Evolutionary conservation across 768 basidiomycete genomes (phyloP), one percentile per base, ranked within the genome.

Genomic region (Dentipellis fragilis): DNA sequence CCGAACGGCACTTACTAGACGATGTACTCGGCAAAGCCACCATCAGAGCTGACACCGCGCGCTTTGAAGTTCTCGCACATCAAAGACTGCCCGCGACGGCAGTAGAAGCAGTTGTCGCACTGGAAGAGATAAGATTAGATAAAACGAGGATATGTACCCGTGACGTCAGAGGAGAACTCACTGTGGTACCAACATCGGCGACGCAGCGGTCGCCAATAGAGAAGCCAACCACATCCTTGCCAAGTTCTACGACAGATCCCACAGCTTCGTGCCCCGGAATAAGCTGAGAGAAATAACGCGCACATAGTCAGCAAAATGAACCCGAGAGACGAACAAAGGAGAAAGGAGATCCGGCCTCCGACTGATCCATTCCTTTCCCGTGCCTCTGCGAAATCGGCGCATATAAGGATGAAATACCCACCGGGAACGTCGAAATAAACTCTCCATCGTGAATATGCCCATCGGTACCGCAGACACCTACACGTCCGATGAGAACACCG

Each of bases 21-120:
- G 62, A 92, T 80, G 71, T 92, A 93, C 66, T 93, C 90, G 8
- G 91, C 89, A 66, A 95, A 95, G 23, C 89, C 92, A 56, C 92
- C 92, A 59, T 87, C 83, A 62, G 79, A 71, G 17, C 84, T 87
- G 47, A 93, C 87, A 49, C 92, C 93, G 11, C 84, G 79, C 6
- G 87, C 80, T 55, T 83, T 75, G 70, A 92, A 93, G 72, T 89
- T 77, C 68, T 93, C 91, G 71, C 93, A 95, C 54, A 91, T 72
- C 10, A 93, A 74, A 17, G 81, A 78, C 64, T 89, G 73, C n/a
- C 90, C 91, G 46, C 89, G 80, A 52, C 89, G 81, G 69, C 93
- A 94, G 72, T 83, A 92, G 72, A 92, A 91, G 69, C 92, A 94
- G 57, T 74, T 76, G 8, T 83, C 86, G 71, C 92, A 93, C 87